Percentiles rank a stretch among this genome's conserved stretches.
Conservation (phyloP, 495 filamentous ascomycete genomes). For the Chaetomium fimeti region DNA sequence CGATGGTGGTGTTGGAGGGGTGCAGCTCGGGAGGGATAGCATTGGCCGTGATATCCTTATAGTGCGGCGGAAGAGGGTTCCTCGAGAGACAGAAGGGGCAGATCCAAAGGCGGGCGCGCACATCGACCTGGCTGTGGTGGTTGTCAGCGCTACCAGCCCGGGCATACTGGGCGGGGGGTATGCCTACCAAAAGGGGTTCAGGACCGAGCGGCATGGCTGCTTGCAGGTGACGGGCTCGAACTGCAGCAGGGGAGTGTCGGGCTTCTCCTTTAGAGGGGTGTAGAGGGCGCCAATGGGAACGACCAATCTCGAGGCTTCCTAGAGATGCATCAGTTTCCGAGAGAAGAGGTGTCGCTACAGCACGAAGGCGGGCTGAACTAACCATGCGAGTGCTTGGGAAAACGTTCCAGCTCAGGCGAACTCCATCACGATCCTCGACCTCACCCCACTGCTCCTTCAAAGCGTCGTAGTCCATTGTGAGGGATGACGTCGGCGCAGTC, state of each 20-base stretch:
- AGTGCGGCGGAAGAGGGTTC: slow-evolving; percentile 93
- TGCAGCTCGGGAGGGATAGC: slow-evolving; percentile 95
- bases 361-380: neutral
- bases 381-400: slow-evolving; percentile 99
- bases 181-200: slow-evolving; percentile 92
- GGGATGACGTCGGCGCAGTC: slow-evolving; percentile 3
- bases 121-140: slow-evolving; percentile 78
- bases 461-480: slow-evolving; percentile 55
- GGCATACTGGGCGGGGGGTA: slow-evolving; percentile 9
- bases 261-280: slow-evolving; percentile 94
- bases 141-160: slow-evolving; percentile 31
- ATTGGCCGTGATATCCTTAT: slow-evolving; percentile 96
- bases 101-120: slow-evolving; percentile 93
- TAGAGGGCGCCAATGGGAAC: slow-evolving; percentile 96
- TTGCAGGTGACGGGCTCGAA: slow-evolving; percentile 99
- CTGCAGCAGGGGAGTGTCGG: slow-evolving; percentile 82
- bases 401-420: slow-evolving; percentile 98
- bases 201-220: slow-evolving; percentile 87
- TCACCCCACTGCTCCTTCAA: slow-evolving; percentile 98
- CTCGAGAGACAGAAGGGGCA: slow-evolving; percentile 97
- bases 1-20: slow-evolving; percentile 90
- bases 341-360: neutral
- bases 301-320: slow-evolving; percentile 96
- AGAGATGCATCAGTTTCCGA: slow-evolving; percentile 26
- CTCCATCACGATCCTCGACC: slow-evolving; percentile 93